phyloP scores from a whole-genome alignment of 2,329 filamentous ascomycete genomes.

The Onygena corvina region DNA sequence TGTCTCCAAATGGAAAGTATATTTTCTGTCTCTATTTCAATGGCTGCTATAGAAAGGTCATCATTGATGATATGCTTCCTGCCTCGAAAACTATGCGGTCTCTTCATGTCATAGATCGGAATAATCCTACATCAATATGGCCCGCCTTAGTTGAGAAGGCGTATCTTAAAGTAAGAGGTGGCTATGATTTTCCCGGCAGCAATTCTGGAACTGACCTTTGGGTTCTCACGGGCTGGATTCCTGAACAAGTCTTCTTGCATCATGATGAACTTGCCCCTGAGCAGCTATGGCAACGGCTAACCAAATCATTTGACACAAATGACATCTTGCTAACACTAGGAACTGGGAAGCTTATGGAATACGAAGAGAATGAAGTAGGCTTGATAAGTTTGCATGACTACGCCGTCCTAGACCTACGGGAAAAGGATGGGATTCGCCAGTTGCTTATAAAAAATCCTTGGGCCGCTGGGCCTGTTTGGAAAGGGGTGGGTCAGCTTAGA shows the following conservation, averaged over 20 bases:
- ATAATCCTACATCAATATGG: conserved; percentile 73
- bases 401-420: conserved; percentile 68
- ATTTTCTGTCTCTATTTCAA: conserved; percentile 92
- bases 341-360: conserved; percentile 65
- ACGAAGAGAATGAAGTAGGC: conserved; percentile 68
- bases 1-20: conserved; percentile 77
- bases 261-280: conserved; percentile 68
- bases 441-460: conserved; percentile 92
- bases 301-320: conserved; percentile 59
- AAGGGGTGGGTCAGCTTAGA: conserved; percentile 18
- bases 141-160: conserved; percentile 90
- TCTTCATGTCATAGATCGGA: conserved; percentile 76
- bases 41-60: conserved; percentile 73
- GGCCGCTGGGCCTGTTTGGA: conserved; percentile 53
- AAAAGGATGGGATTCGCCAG: conserved; percentile 49
- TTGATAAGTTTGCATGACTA: conserved; percentile 89
- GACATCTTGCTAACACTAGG: conserved; percentile 83
- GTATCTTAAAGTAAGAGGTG: conserved; percentile 86
- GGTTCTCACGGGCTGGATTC: conserved; percentile 90
- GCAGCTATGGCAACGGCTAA: conserved; percentile 65
- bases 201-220: conserved; percentile 93
- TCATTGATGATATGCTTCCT: conserved; percentile 81
- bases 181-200: conserved; percentile 94
- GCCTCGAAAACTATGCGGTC: conserved; percentile 59
- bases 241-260: conserved; percentile 86